A percentile compares a stretch with the other conserved stretches of the same genome.
These are phyloP conservation scores for Tetraselmis chui DNA, from an alignment of 139 green algal species.

Conservation along the genomic window DNA sequence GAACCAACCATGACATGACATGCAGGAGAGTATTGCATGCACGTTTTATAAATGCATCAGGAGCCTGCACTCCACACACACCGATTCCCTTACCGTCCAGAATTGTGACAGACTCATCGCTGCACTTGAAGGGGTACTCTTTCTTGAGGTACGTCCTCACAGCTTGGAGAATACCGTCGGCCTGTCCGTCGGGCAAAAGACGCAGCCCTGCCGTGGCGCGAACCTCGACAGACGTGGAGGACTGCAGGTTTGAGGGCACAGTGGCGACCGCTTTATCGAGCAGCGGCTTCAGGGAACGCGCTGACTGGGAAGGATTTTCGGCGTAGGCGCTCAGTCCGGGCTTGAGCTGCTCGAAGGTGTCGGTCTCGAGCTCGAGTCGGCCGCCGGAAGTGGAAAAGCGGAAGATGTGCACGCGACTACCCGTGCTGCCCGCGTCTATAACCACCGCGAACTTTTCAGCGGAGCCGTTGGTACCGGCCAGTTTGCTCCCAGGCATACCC, in stretches of 20 bases:
- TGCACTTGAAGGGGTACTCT: constrained; percentile 60
- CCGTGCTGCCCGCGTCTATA: constrained; percentile 93
- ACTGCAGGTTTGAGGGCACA: constrained; percentile 59
- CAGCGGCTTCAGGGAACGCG: constrained; percentile 69
- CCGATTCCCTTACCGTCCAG: constrained; percentile 43
- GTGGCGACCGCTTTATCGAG: constrained; percentile 73
- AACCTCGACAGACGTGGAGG: constrained; percentile 65
- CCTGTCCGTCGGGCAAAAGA: constrained; percentile 76
- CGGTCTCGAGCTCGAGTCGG: constrained; percentile 58
- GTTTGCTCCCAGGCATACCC: constrained; percentile 38
- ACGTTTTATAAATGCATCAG: too few species aligned
- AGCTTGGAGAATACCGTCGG: constrained; percentile 78
- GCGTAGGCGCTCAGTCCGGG: constrained; percentile 83
- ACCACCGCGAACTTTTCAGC: constrained; percentile 72
- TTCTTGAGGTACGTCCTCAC: constrained; percentile 49
- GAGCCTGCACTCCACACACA: too few species aligned
- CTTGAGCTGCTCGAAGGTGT: constrained; percentile 90
- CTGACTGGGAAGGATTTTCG: constrained; percentile 64
- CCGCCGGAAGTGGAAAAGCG: constrained; percentile 55
- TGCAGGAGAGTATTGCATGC: too few species aligned
- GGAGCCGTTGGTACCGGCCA: not conserved
- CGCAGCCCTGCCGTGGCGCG: constrained; percentile 92
- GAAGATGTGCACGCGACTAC: constrained; percentile 92
- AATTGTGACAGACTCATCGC: constrained; percentile 48
- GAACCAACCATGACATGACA: too few species aligned